Percentiles rank a stretch among this genome's conserved stretches.
These are phyloP conservation scores for Pugionium cornutum DNA, from an alignment of 345 rosid genomes.

Conservation along the genomic window DNA sequence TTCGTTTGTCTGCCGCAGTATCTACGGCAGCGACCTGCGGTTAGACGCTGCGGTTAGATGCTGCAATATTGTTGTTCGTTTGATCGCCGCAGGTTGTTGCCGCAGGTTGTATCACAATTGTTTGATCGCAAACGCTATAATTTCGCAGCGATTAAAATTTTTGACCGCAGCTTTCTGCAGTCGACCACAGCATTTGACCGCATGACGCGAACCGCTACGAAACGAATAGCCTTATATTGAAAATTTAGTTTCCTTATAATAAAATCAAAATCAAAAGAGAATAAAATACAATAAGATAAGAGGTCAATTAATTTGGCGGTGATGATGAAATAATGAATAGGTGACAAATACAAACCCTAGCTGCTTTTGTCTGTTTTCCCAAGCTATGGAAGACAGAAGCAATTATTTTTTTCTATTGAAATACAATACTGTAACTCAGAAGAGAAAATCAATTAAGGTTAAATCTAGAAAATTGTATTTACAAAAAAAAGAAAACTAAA, in stretches of 20 bases:
- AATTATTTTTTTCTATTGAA: conserved; percentile 4
- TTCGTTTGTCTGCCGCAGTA: too few species aligned
- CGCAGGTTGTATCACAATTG: too few species aligned
- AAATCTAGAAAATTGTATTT: neutral
- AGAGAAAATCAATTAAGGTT: neutral
- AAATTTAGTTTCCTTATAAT: conserved; percentile 1
- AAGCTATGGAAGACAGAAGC: conserved; percentile 25
- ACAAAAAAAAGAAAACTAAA: neutral
- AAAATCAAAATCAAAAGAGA: neutral
- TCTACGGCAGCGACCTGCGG: too few species aligned
- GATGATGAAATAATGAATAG: conserved; percentile 31
- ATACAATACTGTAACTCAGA: conserved; percentile 1
- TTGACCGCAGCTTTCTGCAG: too few species aligned
- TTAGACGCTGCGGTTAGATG: too few species aligned
- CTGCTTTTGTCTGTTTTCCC: conserved; percentile 31
- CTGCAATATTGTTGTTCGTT: too few species aligned
- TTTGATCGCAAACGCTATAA: too few species aligned
- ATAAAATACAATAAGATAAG: conserved; percentile 30
- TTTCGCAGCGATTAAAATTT: too few species aligned
- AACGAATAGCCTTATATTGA: too few species aligned
- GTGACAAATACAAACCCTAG: conserved; percentile 40
- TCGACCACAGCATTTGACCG: too few species aligned
- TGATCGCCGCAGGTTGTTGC: too few species aligned
- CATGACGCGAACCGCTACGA: too few species aligned
- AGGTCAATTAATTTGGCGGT: conserved; percentile 39